Evolutionary conservation across 2,329 filamentous ascomycete genomes (phyloP).

Genomic region (Fusarium xylarioides): DNA sequence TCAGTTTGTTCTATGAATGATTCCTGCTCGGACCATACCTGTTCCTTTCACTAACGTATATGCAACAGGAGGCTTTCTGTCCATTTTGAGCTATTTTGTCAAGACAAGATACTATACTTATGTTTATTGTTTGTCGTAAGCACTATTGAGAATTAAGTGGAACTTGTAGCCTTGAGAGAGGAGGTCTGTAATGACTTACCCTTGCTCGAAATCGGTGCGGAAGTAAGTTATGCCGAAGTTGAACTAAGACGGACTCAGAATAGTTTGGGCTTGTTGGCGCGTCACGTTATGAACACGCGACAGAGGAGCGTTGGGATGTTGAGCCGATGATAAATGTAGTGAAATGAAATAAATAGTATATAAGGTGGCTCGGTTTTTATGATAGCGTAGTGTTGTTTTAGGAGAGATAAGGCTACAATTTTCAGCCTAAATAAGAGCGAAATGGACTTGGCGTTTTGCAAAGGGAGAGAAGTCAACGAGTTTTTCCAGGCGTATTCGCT

Average conservation of each 20-base stretch:
- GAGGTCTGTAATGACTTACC: neutral
- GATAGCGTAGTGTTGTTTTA: too few species aligned
- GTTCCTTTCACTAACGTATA: neutral
- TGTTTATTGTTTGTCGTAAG: neutral
- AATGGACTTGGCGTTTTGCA: too few species aligned
- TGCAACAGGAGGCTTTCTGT: accelerated
- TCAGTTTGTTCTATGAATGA: neutral
- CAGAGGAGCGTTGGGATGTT: neutral
- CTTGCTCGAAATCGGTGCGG: neutral
- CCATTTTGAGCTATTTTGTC: neutral
- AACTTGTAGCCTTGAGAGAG: neutral
- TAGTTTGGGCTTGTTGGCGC: accelerated
- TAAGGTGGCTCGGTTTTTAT: too few species aligned
- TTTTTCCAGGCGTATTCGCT: neutral
- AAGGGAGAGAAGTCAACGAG: too few species aligned
- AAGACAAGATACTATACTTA: neutral
- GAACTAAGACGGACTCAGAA: neutral
- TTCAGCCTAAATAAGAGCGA: too few species aligned
- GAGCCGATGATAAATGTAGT: neutral
- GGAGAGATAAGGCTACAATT: neutral
- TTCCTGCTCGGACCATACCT: neutral
- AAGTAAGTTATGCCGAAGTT: neutral
- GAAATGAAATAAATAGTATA: neutral
- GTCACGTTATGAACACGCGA: neutral
- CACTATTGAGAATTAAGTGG: neutral